Percentiles rank a stretch among this genome's conserved stretches.
These are phyloP conservation scores for Nicotiana tabacum DNA, from an alignment of 257 asterid genomes.

Conservation along the genomic window DNA sequence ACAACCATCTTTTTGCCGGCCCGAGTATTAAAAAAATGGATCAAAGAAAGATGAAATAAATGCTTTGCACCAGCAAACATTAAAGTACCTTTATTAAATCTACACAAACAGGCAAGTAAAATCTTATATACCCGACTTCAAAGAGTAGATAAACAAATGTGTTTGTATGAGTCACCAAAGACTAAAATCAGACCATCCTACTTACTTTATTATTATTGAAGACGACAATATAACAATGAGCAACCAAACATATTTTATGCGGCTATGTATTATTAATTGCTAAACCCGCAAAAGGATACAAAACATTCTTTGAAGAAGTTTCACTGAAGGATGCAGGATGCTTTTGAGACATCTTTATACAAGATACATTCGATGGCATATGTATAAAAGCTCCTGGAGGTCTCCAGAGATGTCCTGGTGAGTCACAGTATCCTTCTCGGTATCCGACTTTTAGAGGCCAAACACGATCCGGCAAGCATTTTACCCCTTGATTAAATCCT, in stretches of 20 bases:
- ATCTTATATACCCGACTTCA: neutral
- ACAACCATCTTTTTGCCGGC: neutral
- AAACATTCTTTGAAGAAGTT: conserved; percentile 29
- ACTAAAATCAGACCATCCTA: neutral
- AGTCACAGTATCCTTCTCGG: conserved; percentile 26
- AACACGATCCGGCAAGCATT: conserved; percentile 34
- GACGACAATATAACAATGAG: neutral
- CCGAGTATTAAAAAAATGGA: neutral
- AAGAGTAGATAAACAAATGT: neutral
- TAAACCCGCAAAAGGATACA: conserved; percentile 64
- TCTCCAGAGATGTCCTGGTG: conserved; percentile 40
- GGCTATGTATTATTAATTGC: neutral
- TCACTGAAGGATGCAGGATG: conserved; percentile 27
- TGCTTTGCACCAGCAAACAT: neutral
- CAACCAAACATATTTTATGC: neutral
- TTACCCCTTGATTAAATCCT: conserved; percentile 30
- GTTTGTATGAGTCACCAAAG: neutral
- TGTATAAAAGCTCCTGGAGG: conserved; percentile 22
- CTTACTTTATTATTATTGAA: neutral
- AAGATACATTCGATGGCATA: conserved; percentile 65
- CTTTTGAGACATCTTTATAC: conserved; percentile 48
- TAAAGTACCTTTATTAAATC: neutral
- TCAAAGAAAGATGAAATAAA: neutral
- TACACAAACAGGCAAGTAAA: neutral
- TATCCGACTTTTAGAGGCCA: conserved; percentile 48